Conservation (phyloP, 2,329 filamentous ascomycete genomes). For the Xylariaceae sp. region DNA sequence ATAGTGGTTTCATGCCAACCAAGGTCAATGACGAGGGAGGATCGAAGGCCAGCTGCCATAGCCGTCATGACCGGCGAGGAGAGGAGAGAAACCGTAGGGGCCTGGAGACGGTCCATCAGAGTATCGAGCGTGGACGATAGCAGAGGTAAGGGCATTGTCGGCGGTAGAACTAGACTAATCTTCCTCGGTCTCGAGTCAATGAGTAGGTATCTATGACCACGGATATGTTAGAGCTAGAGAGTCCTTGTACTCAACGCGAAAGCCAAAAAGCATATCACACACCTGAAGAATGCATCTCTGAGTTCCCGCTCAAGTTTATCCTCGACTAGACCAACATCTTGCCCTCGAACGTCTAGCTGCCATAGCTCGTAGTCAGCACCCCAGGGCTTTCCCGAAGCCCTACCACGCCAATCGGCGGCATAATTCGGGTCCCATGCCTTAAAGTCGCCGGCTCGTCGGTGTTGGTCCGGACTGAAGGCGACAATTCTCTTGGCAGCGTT, state of each 20-base stretch:
- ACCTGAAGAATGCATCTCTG: constrained; percentile 78
- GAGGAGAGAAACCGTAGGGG: constrained; percentile 75
- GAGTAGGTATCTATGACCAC: constrained; percentile 51
- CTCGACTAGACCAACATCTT: constrained; percentile 75
- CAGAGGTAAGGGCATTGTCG: constrained; percentile 71
- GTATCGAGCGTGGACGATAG: constrained; percentile 72
- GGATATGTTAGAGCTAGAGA: neutral
- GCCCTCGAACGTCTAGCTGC: constrained; percentile 65
- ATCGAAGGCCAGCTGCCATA: constrained; percentile 76
- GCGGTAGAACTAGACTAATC: constrained; percentile 71
- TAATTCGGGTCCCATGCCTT: constrained; percentile 61
- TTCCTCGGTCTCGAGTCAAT: constrained; percentile 74
- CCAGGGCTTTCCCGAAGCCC: constrained; percentile 52
- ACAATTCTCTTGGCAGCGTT: constrained; percentile 67
- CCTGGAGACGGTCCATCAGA: constrained; percentile 75
- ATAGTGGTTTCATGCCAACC: constrained; percentile 89
- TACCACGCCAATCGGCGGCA: constrained; percentile 44
- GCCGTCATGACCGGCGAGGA: constrained; percentile 71
- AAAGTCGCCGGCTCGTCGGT: constrained; percentile 78
- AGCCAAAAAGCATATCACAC: constrained; percentile 34
- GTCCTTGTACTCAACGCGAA: neutral
- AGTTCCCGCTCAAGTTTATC: constrained; percentile 84
- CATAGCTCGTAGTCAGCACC: constrained; percentile 70
- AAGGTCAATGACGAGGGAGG: constrained; percentile 82
- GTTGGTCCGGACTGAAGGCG: constrained; percentile 69